Evolutionary conservation across 257 asterid species (phyloP).

Genomic region (Capsicum rhomboideum): DNA sequence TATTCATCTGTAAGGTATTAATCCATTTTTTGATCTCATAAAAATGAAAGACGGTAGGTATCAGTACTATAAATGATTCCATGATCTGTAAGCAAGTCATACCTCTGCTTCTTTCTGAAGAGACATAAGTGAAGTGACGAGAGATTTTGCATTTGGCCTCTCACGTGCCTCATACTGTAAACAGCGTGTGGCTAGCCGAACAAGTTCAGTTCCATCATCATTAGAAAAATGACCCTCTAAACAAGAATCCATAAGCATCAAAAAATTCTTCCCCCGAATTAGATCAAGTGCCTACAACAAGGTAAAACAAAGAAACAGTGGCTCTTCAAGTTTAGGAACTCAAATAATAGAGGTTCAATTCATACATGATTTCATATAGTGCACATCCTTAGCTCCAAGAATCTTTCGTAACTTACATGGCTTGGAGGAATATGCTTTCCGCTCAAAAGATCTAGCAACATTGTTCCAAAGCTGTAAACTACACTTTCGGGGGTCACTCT

Average conservation of each 20-base stretch:
- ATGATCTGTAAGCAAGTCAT: neutral
- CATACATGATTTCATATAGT: neutral
- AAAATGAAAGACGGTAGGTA: neutral
- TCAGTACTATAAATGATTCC: neutral
- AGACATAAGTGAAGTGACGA: constrained; percentile 48
- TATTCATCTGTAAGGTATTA: neutral
- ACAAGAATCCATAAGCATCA: constrained; percentile 84
- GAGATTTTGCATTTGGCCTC: constrained; percentile 80
- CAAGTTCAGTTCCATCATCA: constrained; percentile 86
- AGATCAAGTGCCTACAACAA: constrained; percentile 74
- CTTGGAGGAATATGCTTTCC: constrained; percentile 58
- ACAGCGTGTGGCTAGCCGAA: constrained; percentile 76
- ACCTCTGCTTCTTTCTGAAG: constrained; percentile 83
- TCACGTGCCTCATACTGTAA: constrained; percentile 88
- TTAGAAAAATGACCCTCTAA: constrained; percentile 87
- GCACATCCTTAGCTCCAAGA: neutral
- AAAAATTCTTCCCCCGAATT: constrained; percentile 63
- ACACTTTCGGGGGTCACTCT: constrained; percentile 47
- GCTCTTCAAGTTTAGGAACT: neutral
- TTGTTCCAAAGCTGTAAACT: constrained; percentile 46
- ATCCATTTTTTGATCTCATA: neutral
- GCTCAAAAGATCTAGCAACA: constrained; percentile 46
- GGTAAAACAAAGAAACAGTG: neutral
- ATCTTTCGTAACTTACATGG: constrained; percentile 26
- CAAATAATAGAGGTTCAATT: neutral